phyloP scores from a whole-genome alignment of 176 grass and related monocot species.

The Lolium multiflorum region DNA sequence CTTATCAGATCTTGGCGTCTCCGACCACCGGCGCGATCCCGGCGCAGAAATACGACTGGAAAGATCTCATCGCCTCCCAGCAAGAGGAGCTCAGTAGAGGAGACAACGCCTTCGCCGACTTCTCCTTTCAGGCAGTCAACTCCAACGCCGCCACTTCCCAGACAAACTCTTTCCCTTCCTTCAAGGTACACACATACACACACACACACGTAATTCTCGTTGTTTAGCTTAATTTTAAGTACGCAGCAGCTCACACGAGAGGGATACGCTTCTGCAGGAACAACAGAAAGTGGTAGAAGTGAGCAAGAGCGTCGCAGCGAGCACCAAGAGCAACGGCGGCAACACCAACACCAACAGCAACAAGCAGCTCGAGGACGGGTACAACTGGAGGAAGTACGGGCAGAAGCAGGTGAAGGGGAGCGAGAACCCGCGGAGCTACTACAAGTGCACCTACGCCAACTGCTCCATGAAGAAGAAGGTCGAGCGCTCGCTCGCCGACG shows the following conservation, averaged over 20 bases:
- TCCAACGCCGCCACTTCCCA: conserved; percentile 44
- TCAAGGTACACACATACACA: conserved; percentile 50
- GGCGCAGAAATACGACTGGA: conserved; percentile 57
- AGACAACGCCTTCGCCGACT: conserved; percentile 23
- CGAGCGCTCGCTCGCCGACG: conserved; percentile 70
- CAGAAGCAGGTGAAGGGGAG: conserved; percentile 98
- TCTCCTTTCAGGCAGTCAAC: conserved; percentile 59
- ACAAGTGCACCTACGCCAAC: conserved; percentile 86
- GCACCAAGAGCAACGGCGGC: conserved; percentile 10
- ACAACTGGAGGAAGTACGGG: conserved; percentile 98
- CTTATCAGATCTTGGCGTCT: conserved; percentile 60
- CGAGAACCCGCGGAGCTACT: conserved; percentile 96
- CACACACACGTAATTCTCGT: neutral
- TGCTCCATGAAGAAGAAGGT: conserved; percentile 98
- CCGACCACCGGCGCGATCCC: conserved; percentile 88
- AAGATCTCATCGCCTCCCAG: conserved; percentile 45
- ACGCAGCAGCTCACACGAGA: neutral
- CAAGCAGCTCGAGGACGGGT: conserved; percentile 73
- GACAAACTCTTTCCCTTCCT: conserved; percentile 40
- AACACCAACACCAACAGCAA: neutral
- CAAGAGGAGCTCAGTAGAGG: conserved; percentile 26
- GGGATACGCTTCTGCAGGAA: neutral
- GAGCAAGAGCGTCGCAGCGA: conserved; percentile 18
- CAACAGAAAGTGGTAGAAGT: conserved; percentile 25
- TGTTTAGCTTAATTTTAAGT: neutral